A percentile compares a stretch with the other conserved stretches of the same genome.
Conservation (phyloP, 1,139 yeast genomes). For the Martiniozyma asiatica region DNA sequence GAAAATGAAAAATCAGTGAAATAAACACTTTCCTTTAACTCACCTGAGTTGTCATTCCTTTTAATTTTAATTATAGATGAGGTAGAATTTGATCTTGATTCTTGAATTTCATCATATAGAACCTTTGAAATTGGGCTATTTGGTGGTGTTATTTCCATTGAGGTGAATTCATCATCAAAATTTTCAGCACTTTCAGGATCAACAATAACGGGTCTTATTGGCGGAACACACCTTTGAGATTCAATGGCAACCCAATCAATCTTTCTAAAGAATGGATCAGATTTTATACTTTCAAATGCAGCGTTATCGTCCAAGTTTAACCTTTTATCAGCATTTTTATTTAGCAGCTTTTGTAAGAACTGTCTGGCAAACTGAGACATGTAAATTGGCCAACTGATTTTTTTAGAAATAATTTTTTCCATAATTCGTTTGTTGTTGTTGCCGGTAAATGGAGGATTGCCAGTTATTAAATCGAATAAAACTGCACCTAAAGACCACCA, state of each 20-base stretch:
- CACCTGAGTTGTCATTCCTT: conserved; percentile 14
- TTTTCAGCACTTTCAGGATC: conserved; percentile 88
- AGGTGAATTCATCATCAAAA: conserved; percentile 80
- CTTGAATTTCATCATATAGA: conserved; percentile 18
- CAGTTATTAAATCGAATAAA: conserved; percentile 75
- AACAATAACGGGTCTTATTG: conserved; percentile 83
- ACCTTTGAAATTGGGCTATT: conserved; percentile 19
- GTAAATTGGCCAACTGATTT: conserved; percentile 72
- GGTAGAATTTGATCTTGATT: conserved; percentile 20
- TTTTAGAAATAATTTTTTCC: conserved; percentile 71
- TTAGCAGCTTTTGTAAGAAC: conserved; percentile 55
- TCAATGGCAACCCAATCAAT: conserved; percentile 62
- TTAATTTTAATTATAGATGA: conserved; percentile 21
- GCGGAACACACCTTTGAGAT: conserved; percentile 49
- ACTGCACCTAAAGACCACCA: conserved; percentile 94
- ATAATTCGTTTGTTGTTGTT: conserved; percentile 71
- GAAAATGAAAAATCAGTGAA: conserved; percentile 23
- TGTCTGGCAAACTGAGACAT: conserved; percentile 82
- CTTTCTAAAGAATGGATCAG: conserved; percentile 72
- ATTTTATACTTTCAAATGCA: conserved; percentile 37
- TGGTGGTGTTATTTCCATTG: conserved; percentile 36
- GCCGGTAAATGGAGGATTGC: conserved; percentile 93
- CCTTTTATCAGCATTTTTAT: conserved; percentile 67
- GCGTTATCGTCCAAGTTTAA: conserved; percentile 49
- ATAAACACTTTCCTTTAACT: conserved; percentile 20